Evolutionary conservation across 2,329 filamentous ascomycete species (phyloP).

Genomic region (Hymenotorrendiella dingleyae): DNA sequence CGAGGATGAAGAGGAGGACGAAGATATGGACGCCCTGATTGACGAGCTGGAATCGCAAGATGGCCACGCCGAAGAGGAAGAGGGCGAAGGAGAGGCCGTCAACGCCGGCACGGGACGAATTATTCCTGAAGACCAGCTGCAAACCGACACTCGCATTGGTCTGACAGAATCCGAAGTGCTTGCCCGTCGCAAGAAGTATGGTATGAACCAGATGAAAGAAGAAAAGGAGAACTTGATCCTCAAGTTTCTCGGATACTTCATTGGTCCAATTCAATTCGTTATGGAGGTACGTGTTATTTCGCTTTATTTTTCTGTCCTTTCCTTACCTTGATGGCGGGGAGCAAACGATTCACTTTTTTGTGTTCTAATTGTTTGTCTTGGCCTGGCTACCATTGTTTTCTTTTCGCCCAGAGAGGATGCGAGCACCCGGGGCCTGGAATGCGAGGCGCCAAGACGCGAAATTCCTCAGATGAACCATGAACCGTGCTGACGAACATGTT

Average conservation of each 20-base stretch:
- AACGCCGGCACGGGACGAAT: conserved; percentile 50
- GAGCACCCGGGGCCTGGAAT: conserved; percentile 8
- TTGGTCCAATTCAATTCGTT: conserved; percentile 88
- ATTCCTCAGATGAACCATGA: not conserved
- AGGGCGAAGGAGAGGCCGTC: conserved; percentile 50
- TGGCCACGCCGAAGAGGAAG: conserved; percentile 58
- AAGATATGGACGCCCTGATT: conserved; percentile 81
- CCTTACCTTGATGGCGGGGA: too few relatives aligned
- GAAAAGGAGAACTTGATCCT: conserved; percentile 79
- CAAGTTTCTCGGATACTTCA: conserved; percentile 77
- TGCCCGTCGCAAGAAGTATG: conserved; percentile 62
- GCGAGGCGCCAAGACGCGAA: conserved; percentile 6
- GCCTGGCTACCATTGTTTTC: not conserved
- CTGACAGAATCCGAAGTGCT: conserved; percentile 66
- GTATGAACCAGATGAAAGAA: conserved; percentile 86
- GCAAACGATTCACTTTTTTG: conserved; percentile 1
- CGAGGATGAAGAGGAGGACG: conserved; percentile 65
- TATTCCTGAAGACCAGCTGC: conserved; percentile 68
- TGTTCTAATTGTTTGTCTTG: too few relatives aligned
- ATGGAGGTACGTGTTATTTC: conserved; percentile 64
- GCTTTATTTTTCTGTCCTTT: conserved; percentile 10
- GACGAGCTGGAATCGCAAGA: conserved; percentile 82
- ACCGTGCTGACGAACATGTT: conserved; percentile 12
- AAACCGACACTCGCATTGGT: conserved; percentile 69
- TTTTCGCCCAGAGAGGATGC: too few relatives aligned